Evolutionary conservation across 345 rosid genomes (phyloP), one percentile per base, ranked within the genome.

Genomic region (Carallia brachiata): DNA sequence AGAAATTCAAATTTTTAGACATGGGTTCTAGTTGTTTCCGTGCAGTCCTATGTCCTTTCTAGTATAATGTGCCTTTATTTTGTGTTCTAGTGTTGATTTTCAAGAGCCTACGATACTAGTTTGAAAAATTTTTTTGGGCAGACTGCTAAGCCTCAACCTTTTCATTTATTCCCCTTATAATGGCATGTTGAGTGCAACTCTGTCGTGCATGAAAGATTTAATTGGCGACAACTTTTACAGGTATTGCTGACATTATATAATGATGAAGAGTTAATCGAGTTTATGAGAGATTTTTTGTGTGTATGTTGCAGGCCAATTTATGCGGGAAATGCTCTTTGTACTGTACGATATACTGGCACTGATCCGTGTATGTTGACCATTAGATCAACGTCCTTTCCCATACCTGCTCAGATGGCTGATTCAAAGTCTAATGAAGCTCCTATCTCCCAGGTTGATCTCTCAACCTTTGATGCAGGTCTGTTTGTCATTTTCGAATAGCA

Each of bases 271-370:
- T 18, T 68, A 5, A 39, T 36, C 19, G 37, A 71, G 67, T 75
- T 19, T 47, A 62, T 66, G 44, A 27, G 52, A 39, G 17, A 12
- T 37, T 44, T 53, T 37, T 52, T 71, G 1, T 61, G 60, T 62
- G 65, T 55, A 44, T 70, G 62, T 73, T 60, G 54, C 86, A 95
- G 99, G 87, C 99, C 99, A 63, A 92, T 95, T 73, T 95, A 92
- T 84, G 99, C 99, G 12, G 99, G 99, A 80, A 95, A 95, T 76
- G 99, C 97, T 3, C 90, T 95, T 52, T 92, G 92, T 79, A 86
- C 87, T 50, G 92, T 92, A 63, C 83, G 77, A 67, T 95, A 95
- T 67, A 84, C 84, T 58, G 99, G 99, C 76, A 73, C 60, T 0
- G 70, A 74, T 50, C 99, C 99, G 72, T 95, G 99, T 77, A 56